Conservation (phyloP, 192 early-diverging fungal genomes). For the Phycomyces nitens region DNA sequence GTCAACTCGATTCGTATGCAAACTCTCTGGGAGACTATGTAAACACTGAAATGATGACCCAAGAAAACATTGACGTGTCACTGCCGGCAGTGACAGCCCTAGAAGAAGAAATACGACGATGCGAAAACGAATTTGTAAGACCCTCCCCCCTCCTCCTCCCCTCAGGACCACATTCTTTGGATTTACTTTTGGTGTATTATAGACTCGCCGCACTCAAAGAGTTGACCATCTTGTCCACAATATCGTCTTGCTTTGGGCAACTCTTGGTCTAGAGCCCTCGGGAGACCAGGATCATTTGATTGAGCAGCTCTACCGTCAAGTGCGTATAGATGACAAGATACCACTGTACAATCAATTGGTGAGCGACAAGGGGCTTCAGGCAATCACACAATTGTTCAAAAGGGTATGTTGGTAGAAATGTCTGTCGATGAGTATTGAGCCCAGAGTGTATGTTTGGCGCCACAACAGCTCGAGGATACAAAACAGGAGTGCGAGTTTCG, state of each 20-base stretch:
- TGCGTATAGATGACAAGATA: neutral
- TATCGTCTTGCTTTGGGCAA: neutral
- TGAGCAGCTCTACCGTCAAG: neutral
- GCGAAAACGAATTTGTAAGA: conserved; percentile 29
- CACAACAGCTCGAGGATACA: conserved; percentile 21
- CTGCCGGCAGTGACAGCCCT: conserved; percentile 12
- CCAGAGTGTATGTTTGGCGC: neutral
- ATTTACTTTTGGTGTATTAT: neutral
- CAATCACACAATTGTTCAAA: neutral
- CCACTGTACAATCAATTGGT: conserved; percentile 3
- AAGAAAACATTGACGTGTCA: conserved; percentile 23
- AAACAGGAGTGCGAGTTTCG: conserved; percentile 26
- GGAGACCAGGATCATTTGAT: neutral
- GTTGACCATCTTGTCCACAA: neutral
- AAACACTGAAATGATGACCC: conserved; percentile 5
- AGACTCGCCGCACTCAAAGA: neutral
- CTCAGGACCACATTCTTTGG: too few relatives aligned
- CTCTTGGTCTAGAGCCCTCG: neutral
- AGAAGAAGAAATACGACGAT: conserved; percentile 29
- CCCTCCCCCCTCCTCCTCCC: neutral
- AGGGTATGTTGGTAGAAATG: neutral
- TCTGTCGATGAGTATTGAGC: too few relatives aligned
- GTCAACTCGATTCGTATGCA: conserved; percentile 12
- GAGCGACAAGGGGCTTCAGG: neutral
- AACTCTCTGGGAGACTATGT: conserved; percentile 16